phyloP scores from a whole-genome alignment of 495 filamentous ascomycete species.

The Lasiosphaeris hirsuta region DNA sequence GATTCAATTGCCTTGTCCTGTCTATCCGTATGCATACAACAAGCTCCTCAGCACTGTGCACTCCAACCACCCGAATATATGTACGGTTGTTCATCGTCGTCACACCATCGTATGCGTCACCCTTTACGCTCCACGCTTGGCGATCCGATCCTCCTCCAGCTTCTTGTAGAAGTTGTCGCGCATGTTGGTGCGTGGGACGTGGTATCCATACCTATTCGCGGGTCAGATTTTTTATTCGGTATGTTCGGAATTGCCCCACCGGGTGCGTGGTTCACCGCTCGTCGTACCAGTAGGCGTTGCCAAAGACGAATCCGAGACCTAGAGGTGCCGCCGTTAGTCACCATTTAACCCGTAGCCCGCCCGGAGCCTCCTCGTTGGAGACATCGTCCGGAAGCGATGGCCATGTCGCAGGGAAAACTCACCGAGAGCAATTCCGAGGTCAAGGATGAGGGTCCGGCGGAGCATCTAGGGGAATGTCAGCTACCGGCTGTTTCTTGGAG shows the following conservation, averaged over 20 bases:
- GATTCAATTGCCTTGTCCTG: slow-evolving; percentile 23
- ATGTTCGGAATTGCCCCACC: not conserved
- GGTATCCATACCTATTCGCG: slow-evolving; percentile 47
- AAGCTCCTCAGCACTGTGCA: slow-evolving; percentile 5
- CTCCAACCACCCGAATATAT: slow-evolving; percentile 2
- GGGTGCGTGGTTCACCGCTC: slow-evolving; percentile 2
- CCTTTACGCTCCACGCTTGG: slow-evolving; percentile 22
- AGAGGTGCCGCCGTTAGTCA: slow-evolving; percentile 11
- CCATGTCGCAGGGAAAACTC: slow-evolving; percentile 12
- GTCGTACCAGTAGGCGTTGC: slow-evolving; percentile 46
- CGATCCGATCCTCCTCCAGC: slow-evolving; percentile 46
- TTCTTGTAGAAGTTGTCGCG: slow-evolving; percentile 48
- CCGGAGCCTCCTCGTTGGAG: not conserved
- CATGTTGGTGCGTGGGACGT: slow-evolving; percentile 47
- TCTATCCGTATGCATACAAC: slow-evolving; percentile 29
- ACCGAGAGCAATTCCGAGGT: slow-evolving; percentile 45
- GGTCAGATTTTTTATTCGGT: slow-evolving; percentile 18
- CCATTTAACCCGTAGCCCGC: not conserved
- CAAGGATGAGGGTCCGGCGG: slow-evolving; percentile 46
- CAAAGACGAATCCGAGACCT: slow-evolving; percentile 45
- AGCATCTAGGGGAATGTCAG: slow-evolving; percentile 43
- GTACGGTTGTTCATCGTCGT: slow-evolving; percentile 4
- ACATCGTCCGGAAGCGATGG: not conserved
- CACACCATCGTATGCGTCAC: not conserved
- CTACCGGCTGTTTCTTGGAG: not conserved